These are phyloP conservation scores for Castanospermum australe DNA, from an alignment of 306 rosid genomes.

Conservation along the genomic window DNA sequence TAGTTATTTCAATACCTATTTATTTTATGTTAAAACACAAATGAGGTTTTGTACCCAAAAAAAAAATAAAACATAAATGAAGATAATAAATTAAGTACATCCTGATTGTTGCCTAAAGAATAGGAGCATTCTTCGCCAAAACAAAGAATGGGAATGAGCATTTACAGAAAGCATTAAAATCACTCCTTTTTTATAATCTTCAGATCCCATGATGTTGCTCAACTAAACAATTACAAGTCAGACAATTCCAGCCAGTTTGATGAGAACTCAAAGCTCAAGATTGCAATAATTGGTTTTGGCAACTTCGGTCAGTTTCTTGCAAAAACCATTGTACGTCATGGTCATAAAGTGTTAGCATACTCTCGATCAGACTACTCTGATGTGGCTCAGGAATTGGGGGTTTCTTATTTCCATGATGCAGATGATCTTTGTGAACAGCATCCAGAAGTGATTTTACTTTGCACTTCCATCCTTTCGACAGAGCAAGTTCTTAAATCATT, in stretches of 20 bases:
- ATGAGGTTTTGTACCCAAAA: no score
- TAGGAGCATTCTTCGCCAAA: neutral
- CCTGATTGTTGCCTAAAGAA: neutral
- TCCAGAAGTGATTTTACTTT: constrained; percentile 83
- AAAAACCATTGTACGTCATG: constrained; percentile 59
- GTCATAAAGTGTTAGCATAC: constrained; percentile 76
- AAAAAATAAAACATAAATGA: no score
- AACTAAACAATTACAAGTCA: constrained; percentile 12
- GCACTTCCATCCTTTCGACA: constrained; percentile 88
- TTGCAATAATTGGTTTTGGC: constrained; percentile 84
- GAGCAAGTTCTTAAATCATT: constrained; percentile 71
- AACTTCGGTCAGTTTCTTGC: constrained; percentile 95
- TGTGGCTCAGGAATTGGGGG: constrained; percentile 62
- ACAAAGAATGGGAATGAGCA: neutral
- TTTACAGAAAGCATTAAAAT: neutral
- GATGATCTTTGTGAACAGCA: constrained; percentile 92
- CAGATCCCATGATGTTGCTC: constrained; percentile 39
- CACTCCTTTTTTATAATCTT: neutral
- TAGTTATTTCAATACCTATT: neutral
- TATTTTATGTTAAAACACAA: neutral
- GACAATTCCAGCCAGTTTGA: constrained; percentile 23
- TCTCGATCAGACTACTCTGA: constrained; percentile 74
- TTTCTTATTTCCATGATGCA: constrained; percentile 55
- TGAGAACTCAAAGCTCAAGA: constrained; percentile 57
- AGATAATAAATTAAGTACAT: neutral